A percentile compares a stretch with the other conserved stretches of the same genome.
These are phyloP conservation scores for Microdochium paspali DNA, from an alignment of 2,329 filamentous ascomycete genomes.

Conservation along the genomic window DNA sequence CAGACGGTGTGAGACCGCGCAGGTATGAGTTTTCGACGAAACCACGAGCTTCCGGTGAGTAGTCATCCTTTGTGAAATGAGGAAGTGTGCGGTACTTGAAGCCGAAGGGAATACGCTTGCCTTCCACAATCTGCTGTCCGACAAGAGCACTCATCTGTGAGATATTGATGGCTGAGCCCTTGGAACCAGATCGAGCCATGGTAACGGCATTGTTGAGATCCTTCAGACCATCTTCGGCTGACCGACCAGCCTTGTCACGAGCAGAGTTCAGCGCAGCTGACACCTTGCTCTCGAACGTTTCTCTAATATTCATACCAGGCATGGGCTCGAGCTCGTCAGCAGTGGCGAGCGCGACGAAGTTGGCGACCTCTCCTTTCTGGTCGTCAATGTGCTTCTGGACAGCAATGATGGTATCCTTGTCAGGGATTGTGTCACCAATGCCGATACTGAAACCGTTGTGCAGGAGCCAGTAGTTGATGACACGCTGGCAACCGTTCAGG, in stretches of 20 bases:
- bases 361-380: slow-evolving; percentile 73
- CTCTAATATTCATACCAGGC: slow-evolving; percentile 96
- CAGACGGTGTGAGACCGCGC: slow-evolving; percentile 84
- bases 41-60: slow-evolving; percentile 90
- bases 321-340: slow-evolving; percentile 82
- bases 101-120: slow-evolving; percentile 96
- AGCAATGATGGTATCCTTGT: slow-evolving; percentile 71
- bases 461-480: slow-evolving; percentile 94
- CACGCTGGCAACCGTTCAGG: slow-evolving; percentile 89
- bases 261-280: slow-evolving; percentile 89
- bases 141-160: slow-evolving; percentile 99
- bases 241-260: slow-evolving; percentile 92
- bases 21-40: slow-evolving; percentile 99
- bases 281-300: slow-evolving; percentile 96
- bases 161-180: slow-evolving; percentile 98
- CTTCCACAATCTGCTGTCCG: slow-evolving; percentile 95
- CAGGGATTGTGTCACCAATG: slow-evolving; percentile 95
- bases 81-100: slow-evolving; percentile 97
- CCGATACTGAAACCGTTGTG: slow-evolving; percentile 97
- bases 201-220: slow-evolving; percentile 93
- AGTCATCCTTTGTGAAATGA: slow-evolving; percentile 99
- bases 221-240: slow-evolving; percentile 85
- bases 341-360: slow-evolving; percentile 69
- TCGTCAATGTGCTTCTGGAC: slow-evolving; percentile 74
- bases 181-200: slow-evolving; percentile 94